phyloP scores from a whole-genome alignment of 148 eudicot genomes.

The Euryodendron excelsum region DNA sequence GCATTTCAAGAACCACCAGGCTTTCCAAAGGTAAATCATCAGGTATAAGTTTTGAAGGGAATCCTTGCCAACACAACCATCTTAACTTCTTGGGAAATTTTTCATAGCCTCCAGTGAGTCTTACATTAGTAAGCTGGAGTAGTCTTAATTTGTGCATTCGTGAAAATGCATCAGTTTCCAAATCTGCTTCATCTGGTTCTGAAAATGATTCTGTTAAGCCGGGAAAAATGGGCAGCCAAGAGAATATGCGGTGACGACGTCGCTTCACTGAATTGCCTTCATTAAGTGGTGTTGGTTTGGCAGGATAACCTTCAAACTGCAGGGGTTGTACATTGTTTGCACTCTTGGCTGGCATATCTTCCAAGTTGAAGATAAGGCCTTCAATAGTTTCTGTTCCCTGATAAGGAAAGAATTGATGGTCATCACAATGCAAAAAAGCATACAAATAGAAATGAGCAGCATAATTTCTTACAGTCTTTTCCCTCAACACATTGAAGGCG shows the following conservation, averaged over 20 bases:
- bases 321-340: not conserved
- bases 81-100: constrained; percentile 13
- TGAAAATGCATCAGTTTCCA: constrained; percentile 17
- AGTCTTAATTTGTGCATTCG: constrained; percentile 17
- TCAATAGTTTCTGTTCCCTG: constrained; percentile 18
- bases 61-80: constrained; percentile 27
- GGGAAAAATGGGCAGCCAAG: not conserved
- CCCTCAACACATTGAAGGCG: not conserved
- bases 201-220: not conserved
- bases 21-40: constrained; percentile 12
- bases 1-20: constrained; percentile 23
- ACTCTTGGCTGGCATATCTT: not conserved
- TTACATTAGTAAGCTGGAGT: constrained; percentile 13
- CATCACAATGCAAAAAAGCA: not conserved
- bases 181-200: not conserved
- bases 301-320: not conserved
- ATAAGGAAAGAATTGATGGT: not conserved
- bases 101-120: constrained; percentile 9
- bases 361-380: constrained; percentile 17
- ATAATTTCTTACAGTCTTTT: constrained; percentile 13
- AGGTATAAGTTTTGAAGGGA: constrained; percentile 11
- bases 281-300: not conserved
- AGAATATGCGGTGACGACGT: not conserved
- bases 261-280: constrained; percentile 1
- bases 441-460: not conserved